Evolutionary conservation across 2,329 filamentous ascomycete species (phyloP), one percentile per base, ranked within the genome.

Genomic region (Emydomyces testavorans): DNA sequence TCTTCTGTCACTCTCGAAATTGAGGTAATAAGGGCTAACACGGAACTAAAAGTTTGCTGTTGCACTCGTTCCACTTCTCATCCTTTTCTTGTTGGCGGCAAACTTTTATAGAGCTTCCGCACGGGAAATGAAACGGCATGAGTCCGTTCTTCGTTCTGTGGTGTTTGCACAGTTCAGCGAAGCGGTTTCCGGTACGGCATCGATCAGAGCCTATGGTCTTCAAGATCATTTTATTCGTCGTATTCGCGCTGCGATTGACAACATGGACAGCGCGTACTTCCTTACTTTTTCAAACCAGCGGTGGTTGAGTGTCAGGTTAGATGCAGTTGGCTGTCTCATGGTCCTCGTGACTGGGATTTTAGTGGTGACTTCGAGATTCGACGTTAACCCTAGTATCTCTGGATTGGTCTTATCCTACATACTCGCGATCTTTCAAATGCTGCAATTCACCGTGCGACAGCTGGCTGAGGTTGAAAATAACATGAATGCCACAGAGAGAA

Each of bases 401-500:
- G 92, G 92, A 16, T 71, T 96, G 32, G 88, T 96, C 0, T 74
- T 98, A 18, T 92, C 85, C 39, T 96, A 96, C 65, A 94, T 96
- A 60, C 75, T 98, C 15, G 78, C 83, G 11, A 94, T 95, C 59
- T 88, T 94, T 15, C 86, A 93, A 64, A 88, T 95, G 83, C 82
- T 96, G 54, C 90, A 95, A 62, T 95, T 95, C 65, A 90, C 87
- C 0, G 86, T 96, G 15, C 79, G 92, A 15, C 90, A 96, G 66
- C 74, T 95, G 6, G 90, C 90, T 21, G 90, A 95, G 65, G 87
- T 96, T 6, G 90, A 96, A 65, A 96, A 95, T 67, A 87, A 89
- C 61, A 96, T 96, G 90, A 96, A 95, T 63, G 82, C 89, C 0
- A 92, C 93, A 0, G 90, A 96, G 67, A 82, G 92, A 42, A 73